Evolutionary conservation across 805 yeast genomes (phyloP).

Genomic region (Hanseniaspora guilliermondii): DNA sequence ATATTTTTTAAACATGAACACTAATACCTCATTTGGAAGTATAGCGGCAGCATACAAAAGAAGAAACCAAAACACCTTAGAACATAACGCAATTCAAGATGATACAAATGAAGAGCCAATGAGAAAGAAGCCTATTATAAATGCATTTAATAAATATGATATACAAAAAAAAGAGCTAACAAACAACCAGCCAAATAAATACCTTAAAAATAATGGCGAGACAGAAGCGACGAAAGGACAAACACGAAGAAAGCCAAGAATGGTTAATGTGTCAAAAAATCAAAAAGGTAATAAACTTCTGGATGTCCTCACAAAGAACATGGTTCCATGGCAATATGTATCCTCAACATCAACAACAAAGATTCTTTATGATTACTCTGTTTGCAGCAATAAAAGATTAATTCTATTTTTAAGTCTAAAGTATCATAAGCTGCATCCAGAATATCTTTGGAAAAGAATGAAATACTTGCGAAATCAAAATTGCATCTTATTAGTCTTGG

Average conservation of each 20-base stretch:
- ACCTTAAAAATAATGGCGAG: not conserved
- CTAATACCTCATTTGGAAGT: conserved; percentile 54
- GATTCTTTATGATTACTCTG: conserved; percentile 50
- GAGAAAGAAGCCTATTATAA: conserved; percentile 2
- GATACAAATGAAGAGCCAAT: conserved; percentile 3
- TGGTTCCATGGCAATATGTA: conserved; percentile 42
- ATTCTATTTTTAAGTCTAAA: conserved; percentile 49
- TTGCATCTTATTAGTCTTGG: conserved; percentile 48
- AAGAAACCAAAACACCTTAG: conserved; percentile 29
- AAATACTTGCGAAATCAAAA: conserved; percentile 33
- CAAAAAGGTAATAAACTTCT: conserved; percentile 67
- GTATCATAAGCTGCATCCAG: conserved; percentile 66
- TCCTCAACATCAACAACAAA: conserved; percentile 28
- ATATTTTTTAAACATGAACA: conserved; percentile 19
- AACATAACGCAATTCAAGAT: not conserved
- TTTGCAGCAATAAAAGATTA: conserved; percentile 40
- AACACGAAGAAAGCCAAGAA: conserved; percentile 27
- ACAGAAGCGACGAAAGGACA: not conserved
- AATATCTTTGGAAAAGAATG: conserved; percentile 52
- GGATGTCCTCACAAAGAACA: conserved; percentile 33
- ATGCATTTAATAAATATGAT: conserved; percentile 4
- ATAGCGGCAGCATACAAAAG: conserved; percentile 57
- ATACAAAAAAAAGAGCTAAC: not conserved
- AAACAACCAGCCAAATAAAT: not conserved
- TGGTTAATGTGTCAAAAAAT: conserved; percentile 40